Evolutionary conservation across 257 asterid genomes (phyloP).

Genomic region (Paulownia fortunei): DNA sequence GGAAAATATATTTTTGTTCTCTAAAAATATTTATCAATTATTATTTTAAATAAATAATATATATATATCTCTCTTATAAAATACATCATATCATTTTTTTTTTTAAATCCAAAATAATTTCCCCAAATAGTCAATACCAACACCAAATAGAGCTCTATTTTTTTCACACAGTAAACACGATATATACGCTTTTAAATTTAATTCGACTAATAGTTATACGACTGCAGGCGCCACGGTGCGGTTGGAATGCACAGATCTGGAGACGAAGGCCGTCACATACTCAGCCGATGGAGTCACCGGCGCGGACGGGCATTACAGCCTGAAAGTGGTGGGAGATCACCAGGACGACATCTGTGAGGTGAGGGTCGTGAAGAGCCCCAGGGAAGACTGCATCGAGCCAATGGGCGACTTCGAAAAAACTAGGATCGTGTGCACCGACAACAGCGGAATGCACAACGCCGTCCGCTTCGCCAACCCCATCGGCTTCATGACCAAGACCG

Average conservation of each 20-base stretch:
- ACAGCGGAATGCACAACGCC: conserved; percentile 43
- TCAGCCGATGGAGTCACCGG: conserved; percentile 43
- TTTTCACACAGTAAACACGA: too few species aligned
- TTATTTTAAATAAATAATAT: too few species aligned
- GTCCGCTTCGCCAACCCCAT: conserved; percentile 58
- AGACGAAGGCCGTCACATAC: conserved; percentile 37
- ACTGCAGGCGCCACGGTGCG: conserved; percentile 53
- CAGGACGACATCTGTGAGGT: conserved; percentile 54
- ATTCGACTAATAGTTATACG: too few species aligned
- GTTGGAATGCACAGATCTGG: conserved; percentile 49
- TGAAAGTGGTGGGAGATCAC: conserved; percentile 54
- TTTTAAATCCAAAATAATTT: too few species aligned
- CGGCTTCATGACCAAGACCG: conserved; percentile 50
- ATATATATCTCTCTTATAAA: too few species aligned
- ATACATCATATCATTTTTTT: too few species aligned
- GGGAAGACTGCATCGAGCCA: conserved; percentile 43
- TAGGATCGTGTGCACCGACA: conserved; percentile 39
- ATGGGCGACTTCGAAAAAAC: conserved; percentile 27
- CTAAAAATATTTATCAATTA: too few species aligned
- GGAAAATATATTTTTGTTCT: too few species aligned
- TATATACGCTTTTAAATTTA: too few species aligned
- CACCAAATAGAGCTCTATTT: too few species aligned
- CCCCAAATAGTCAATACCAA: too few species aligned
- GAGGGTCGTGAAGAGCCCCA: conserved; percentile 40
- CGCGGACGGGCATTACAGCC: conserved; percentile 42